phyloP scores from a whole-genome alignment of 495 filamentous ascomycete species.

The Hypoxylon subgilvum region DNA sequence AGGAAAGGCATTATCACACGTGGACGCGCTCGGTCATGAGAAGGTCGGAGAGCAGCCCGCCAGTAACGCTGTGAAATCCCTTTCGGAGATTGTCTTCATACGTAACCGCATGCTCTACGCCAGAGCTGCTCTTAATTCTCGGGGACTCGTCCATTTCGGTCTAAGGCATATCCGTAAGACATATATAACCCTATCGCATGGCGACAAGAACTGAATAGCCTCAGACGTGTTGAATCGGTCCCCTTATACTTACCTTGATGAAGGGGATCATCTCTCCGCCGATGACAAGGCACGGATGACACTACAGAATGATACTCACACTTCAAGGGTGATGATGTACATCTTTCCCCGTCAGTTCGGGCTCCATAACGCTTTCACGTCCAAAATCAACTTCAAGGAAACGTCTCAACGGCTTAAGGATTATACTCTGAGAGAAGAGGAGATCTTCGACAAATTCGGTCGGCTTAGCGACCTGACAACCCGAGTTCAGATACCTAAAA shows the following conservation, averaged over 20 bases:
- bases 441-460: conserved; percentile 62
- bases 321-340: conserved; percentile 82
- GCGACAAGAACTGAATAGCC: conserved; percentile 10
- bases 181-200: not conserved
- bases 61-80: conserved; percentile 38
- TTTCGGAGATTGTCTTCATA: conserved; percentile 74
- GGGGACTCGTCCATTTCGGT: conserved; percentile 72
- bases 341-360: conserved; percentile 92
- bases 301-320: conserved; percentile 57
- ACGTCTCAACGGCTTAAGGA: conserved; percentile 77
- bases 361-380: conserved; percentile 89
- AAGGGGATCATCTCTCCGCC: conserved; percentile 1
- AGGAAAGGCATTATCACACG: conserved; percentile 46
- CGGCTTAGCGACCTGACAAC: conserved; percentile 24
- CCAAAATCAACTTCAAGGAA: conserved; percentile 64
- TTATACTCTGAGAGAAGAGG: conserved; percentile 81
- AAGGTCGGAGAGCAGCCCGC: conserved; percentile 14
- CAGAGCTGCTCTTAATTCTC: conserved; percentile 68
- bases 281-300: conserved; percentile 1
- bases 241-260: conserved; percentile 42
- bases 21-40: conserved; percentile 34
- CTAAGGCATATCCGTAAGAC: conserved; percentile 79
- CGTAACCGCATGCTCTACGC: conserved; percentile 89
- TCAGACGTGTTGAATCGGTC: conserved; percentile 87
- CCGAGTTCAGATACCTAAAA: conserved; percentile 67